Evolutionary conservation across 768 basidiomycete species (phyloP).

Genomic region (Trametes sanguinea): DNA sequence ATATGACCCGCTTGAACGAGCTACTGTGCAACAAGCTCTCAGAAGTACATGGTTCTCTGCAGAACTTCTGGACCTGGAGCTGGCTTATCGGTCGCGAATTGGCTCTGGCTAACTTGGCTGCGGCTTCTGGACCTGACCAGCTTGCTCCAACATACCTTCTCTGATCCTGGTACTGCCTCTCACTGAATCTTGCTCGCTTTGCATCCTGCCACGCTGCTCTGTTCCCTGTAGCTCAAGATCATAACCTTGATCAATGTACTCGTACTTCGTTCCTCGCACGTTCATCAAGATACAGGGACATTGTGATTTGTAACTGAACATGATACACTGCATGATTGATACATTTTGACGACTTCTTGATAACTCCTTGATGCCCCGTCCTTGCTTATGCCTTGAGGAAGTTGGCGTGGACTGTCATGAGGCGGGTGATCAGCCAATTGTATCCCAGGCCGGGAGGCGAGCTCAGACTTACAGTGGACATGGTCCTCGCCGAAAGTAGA

Average conservation of each 20-base stretch:
- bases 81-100: slow-evolving; percentile 61
- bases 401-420: slow-evolving; percentile 75
- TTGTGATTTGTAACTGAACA: background rate
- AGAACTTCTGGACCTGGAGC: slow-evolving; percentile 62
- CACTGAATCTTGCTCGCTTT: no score
- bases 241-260: background rate
- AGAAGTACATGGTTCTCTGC: slow-evolving; percentile 65
- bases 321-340: slow-evolving; percentile 21
- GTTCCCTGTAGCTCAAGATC: background rate
- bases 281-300: background rate
- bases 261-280: background rate
- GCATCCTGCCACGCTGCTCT: background rate
- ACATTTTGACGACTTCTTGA: slow-evolving; percentile 5
- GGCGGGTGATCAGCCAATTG: slow-evolving; percentile 23
- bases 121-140: no score
- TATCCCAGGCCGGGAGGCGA: no score
- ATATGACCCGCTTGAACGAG: slow-evolving; percentile 56
- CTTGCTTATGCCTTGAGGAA: slow-evolving; percentile 70
- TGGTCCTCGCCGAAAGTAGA: slow-evolving; percentile 91
- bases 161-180: no score
- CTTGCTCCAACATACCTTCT: background rate
- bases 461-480: slow-evolving; percentile 67
- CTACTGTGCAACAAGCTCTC: slow-evolving; percentile 64
- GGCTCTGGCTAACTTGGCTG: slow-evolving; percentile 6
- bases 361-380: background rate